phyloP scores from a whole-genome alignment of 2,329 filamentous ascomycete genomes.

The Sporothrix schenckii region DNA sequence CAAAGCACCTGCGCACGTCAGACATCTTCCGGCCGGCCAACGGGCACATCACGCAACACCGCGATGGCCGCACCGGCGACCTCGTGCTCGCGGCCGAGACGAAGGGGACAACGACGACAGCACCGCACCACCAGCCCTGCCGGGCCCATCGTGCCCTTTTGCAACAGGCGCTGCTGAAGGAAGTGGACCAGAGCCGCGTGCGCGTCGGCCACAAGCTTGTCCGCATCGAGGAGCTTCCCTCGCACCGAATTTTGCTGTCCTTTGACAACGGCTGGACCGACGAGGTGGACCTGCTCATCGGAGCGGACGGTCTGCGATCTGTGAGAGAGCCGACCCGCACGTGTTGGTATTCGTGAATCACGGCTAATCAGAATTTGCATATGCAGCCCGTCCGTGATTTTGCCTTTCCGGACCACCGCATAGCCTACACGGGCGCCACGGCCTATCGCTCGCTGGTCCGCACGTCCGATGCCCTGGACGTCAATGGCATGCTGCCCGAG shows the following conservation, averaged over 20 bases:
- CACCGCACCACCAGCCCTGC: constrained; percentile 38
- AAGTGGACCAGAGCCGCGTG: constrained; percentile 49
- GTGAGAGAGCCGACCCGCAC: neutral
- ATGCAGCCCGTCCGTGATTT: constrained; percentile 16
- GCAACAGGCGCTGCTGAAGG: constrained; percentile 52
- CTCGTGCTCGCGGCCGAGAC: constrained; percentile 37
- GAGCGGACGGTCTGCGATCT: constrained; percentile 57
- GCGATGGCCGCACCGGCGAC: constrained; percentile 41
- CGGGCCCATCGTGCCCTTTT: constrained; percentile 45
- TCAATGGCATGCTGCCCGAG: constrained; percentile 27
- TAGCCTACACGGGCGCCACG: constrained; percentile 25
- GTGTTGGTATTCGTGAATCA: neutral
- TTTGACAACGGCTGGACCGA: constrained; percentile 51
- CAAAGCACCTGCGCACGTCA: constrained; percentile 39
- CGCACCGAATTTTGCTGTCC: constrained; percentile 46
- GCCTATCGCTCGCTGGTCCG: constrained; percentile 24
- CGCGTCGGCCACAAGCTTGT: constrained; percentile 51
- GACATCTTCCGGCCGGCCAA: constrained; percentile 41
- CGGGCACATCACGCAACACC: constrained; percentile 38
- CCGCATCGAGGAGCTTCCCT: constrained; percentile 45
- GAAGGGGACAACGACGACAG: constrained; percentile 29
- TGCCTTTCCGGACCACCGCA: constrained; percentile 9
- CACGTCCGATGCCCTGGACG: constrained; percentile 6
- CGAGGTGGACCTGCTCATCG: constrained; percentile 54
- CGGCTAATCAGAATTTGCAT: neutral